Conservation (phyloP, 2,329 filamentous ascomycete genomes). For the Exophiala sp. region DNA sequence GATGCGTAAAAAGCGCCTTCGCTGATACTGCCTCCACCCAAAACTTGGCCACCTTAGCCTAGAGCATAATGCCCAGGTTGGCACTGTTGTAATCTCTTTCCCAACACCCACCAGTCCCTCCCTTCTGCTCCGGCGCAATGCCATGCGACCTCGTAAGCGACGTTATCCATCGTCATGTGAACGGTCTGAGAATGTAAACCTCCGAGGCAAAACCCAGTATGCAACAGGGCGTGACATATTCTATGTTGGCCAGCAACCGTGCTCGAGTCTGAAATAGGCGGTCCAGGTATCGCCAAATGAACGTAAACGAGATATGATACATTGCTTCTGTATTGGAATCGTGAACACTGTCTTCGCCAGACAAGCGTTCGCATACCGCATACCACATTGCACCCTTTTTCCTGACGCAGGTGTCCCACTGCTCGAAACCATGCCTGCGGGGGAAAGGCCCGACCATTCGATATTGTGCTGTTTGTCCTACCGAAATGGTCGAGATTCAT, state of each 20-base stretch:
- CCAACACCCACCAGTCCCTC: slow-evolving; percentile 1
- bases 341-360: slow-evolving; percentile 3
- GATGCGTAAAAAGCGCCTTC: neutral
- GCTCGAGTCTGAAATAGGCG: neutral
- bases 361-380: neutral
- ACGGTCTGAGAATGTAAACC: slow-evolving; percentile 3
- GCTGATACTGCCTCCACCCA: neutral
- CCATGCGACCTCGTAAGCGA: slow-evolving; percentile 13
- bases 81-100: slow-evolving; percentile 2
- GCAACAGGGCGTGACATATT: slow-evolving; percentile 6
- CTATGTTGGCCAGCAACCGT: slow-evolving; percentile 10
- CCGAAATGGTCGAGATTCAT: slow-evolving; percentile 18
- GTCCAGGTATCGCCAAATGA: too few species aligned
- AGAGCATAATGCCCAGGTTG: neutral
- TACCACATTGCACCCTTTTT: too few species aligned
- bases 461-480: slow-evolving; percentile 2
- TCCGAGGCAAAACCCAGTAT: neutral
- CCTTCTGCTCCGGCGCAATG: neutral
- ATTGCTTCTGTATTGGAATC: too few species aligned
- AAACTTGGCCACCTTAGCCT: neutral
- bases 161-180: slow-evolving; percentile 7
- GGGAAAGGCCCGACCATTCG: neutral
- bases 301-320: too few species aligned
- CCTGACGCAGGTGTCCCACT: too few species aligned
- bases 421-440: neutral